Evolutionary conservation across 345 rosid species (phyloP).

Genomic region (Jatropha curcas): DNA sequence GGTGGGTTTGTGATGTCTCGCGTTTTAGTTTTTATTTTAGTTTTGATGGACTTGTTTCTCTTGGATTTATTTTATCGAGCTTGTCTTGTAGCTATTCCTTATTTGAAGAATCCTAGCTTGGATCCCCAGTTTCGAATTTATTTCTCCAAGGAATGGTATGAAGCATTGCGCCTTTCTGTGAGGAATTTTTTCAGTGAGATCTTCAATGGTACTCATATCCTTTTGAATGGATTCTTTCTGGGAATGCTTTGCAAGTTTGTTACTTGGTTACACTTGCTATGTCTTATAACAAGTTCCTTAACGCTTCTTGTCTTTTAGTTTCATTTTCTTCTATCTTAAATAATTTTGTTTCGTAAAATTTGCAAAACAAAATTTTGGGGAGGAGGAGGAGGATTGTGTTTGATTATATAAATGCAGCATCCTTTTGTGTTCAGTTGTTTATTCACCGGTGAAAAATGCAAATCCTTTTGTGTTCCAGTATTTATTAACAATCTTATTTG

Average conservation of each 20-base stretch:
- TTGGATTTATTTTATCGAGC: conserved; percentile 6
- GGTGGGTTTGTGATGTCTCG: conserved; percentile 49
- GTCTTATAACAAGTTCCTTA: too few species aligned
- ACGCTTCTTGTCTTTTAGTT: too few species aligned
- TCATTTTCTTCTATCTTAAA: too few species aligned
- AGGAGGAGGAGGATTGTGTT: too few species aligned
- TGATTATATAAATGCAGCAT: too few species aligned
- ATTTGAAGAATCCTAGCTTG: conserved; percentile 56
- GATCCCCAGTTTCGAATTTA: conserved; percentile 64
- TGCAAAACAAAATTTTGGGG: too few species aligned
- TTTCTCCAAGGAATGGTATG: conserved; percentile 70
- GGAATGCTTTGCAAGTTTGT: not conserved
- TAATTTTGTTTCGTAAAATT: too few species aligned
- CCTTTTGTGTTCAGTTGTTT: too few species aligned
- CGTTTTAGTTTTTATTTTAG: not conserved
- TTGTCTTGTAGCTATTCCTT: conserved; percentile 54
- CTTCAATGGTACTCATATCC: conserved; percentile 78
- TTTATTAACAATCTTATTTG: too few species aligned
- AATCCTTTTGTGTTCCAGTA: too few species aligned
- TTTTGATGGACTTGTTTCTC: not conserved
- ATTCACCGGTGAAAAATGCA: too few species aligned
- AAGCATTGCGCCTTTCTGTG: conserved; percentile 56
- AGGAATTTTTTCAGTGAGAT: conserved; percentile 69
- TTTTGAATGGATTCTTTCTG: conserved; percentile 19
- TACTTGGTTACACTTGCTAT: not conserved